These are phyloP conservation scores for Corylus avellana DNA, from an alignment of 306 rosid genomes.

Conservation along the genomic window DNA sequence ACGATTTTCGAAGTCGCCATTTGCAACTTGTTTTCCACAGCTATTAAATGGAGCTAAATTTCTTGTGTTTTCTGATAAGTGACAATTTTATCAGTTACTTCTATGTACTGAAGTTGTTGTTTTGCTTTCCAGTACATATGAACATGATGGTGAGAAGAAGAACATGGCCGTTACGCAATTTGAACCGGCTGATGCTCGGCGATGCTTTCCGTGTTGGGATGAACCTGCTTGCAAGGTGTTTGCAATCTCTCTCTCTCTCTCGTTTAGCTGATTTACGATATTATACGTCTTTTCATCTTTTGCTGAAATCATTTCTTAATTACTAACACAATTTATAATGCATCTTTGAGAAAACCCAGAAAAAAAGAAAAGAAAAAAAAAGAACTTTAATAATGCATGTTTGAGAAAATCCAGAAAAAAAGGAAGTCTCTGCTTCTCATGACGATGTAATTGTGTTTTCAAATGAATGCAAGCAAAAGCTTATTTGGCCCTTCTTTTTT, in stretches of 20 bases:
- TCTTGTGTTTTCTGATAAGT: background rate
- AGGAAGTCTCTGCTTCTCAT: background rate
- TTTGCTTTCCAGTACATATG: slow-evolving; percentile 54
- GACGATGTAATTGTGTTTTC: background rate
- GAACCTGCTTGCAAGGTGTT: slow-evolving; percentile 97
- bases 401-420: background rate
- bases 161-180: slow-evolving; percentile 98
- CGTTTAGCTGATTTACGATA: background rate
- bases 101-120: background rate
- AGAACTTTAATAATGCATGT: background rate
- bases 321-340: too few relatives aligned
- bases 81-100: background rate
- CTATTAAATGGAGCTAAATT: background rate
- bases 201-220: slow-evolving; percentile 99
- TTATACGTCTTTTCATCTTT: background rate
- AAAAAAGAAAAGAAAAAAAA: background rate
- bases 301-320: background rate
- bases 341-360: background rate
- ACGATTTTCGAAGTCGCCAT: background rate
- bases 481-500: slow-evolving; percentile 7
- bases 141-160: slow-evolving; percentile 78
- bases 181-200: slow-evolving; percentile 97
- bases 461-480: background rate
- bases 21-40: background rate
- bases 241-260: slow-evolving; percentile 12